Evolutionary conservation across 495 filamentous ascomycete genomes (phyloP).

Genomic region (Talaromyces liani): DNA sequence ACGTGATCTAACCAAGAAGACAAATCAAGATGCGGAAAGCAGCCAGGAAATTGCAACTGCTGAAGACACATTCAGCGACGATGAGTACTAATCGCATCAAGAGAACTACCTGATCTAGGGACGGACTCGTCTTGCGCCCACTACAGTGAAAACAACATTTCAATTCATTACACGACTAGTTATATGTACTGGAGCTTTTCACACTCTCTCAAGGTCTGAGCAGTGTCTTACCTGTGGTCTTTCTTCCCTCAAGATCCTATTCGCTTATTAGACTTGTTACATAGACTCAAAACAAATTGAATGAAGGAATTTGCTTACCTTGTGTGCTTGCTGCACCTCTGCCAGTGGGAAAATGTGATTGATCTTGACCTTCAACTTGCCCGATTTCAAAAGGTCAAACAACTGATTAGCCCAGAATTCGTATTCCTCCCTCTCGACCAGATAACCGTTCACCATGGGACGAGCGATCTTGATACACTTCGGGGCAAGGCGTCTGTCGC

Average conservation of each 20-base stretch:
- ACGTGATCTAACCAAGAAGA: constrained; percentile 11
- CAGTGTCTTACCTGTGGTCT: constrained; percentile 70
- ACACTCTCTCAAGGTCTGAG: constrained; percentile 23
- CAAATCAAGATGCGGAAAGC: constrained; percentile 11
- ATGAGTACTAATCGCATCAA: not conserved
- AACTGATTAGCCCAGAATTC: constrained; percentile 65
- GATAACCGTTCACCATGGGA: constrained; percentile 67
- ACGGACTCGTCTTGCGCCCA: not conserved
- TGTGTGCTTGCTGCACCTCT: constrained; percentile 68
- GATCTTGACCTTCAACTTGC: constrained; percentile 64
- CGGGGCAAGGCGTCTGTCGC: constrained; percentile 44
- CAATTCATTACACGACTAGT: not conserved
- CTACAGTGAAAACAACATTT: not conserved
- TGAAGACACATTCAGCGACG: not conserved
- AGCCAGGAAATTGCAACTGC: not conserved
- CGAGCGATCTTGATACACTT: constrained; percentile 80
- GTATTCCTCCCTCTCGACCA: constrained; percentile 69
- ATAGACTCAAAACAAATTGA: not conserved
- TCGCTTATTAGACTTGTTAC: not conserved
- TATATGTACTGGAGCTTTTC: not conserved
- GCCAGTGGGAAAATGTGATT: constrained; percentile 78
- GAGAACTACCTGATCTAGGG: not conserved
- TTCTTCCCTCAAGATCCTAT: constrained; percentile 72
- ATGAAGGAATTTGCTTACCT: constrained; percentile 23
- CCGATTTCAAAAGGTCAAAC: constrained; percentile 59